These are phyloP conservation scores for Raffaelea ambrosiae DNA, from an alignment of 2,329 filamentous ascomycete species.

Conservation along the genomic window DNA sequence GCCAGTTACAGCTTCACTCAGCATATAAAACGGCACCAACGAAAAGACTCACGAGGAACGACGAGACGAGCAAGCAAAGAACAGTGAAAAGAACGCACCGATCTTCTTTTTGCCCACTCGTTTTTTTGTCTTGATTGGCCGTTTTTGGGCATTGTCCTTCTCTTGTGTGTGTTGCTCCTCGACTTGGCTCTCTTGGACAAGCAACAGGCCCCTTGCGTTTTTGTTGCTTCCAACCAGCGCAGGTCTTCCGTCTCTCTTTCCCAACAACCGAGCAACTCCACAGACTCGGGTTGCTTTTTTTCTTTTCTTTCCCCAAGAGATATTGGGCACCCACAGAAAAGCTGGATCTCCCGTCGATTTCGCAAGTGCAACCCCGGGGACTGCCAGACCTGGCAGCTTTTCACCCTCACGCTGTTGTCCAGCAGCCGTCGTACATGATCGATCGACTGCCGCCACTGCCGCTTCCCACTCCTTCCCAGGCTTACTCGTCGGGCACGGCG, in stretches of 20 bases:
- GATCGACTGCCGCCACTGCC: conserved; percentile 66
- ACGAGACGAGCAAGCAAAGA: no score
- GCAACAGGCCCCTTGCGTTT: background rate
- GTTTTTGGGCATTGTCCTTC: no score
- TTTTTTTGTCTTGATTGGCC: no score
- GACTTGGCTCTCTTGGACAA: no score
- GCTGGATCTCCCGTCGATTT: conserved; percentile 87
- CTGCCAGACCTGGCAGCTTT: conserved; percentile 63
- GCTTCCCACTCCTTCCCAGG: conserved; percentile 55
- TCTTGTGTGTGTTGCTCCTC: no score
- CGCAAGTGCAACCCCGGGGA: conserved; percentile 74
- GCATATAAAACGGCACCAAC: no score
- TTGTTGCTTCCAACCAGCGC: background rate
- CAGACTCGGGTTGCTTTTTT: background rate
- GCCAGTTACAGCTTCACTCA: no score
- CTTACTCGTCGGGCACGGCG: conserved; percentile 62
- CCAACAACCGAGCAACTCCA: no score
- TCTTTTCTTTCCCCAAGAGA: background rate
- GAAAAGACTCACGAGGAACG: no score
- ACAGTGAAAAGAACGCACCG: no score
- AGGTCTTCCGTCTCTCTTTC: no score
- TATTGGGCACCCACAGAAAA: conserved; percentile 48
- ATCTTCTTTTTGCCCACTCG: no score
- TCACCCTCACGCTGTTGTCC: conserved; percentile 52
- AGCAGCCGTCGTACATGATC: conserved; percentile 59